Evolutionary conservation across 164 flowering plant species (phyloP).

Genomic region (Berberis vulgaris): DNA sequence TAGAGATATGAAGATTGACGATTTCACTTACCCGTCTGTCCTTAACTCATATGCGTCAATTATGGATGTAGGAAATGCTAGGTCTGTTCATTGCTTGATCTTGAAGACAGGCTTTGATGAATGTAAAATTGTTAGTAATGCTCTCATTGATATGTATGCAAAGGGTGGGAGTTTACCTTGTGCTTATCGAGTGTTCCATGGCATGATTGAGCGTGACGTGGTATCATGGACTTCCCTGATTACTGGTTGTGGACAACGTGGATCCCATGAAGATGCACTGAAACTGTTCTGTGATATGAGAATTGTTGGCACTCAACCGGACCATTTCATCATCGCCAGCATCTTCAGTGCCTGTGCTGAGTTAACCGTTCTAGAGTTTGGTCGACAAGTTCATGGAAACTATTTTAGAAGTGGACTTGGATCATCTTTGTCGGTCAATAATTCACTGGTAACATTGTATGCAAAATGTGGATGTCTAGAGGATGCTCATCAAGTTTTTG

Average conservation of each 20-base stretch:
- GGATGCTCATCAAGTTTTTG: constrained; percentile 47
- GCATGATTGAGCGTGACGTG: neutral
- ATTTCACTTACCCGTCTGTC: constrained; percentile 8
- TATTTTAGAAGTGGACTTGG: constrained; percentile 33
- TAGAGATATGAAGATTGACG: constrained; percentile 23
- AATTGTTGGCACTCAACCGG: constrained; percentile 36
- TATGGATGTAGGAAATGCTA: neutral
- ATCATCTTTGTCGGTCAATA: constrained; percentile 49
- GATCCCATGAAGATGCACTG: neutral
- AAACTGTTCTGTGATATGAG: constrained; percentile 51
- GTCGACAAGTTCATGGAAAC: constrained; percentile 57
- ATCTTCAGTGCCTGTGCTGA: constrained; percentile 64
- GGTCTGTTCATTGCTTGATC: constrained; percentile 1
- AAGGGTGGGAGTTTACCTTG: neutral
- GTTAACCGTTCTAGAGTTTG: constrained; percentile 50
- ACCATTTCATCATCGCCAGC: constrained; percentile 45
- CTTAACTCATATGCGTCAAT: neutral
- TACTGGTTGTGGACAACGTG: neutral
- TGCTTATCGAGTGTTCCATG: neutral
- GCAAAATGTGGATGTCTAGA: constrained; percentile 67
- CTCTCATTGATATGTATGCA: constrained; percentile 1
- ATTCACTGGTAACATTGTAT: constrained; percentile 67
- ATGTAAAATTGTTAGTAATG: neutral
- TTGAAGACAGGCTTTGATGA: neutral
- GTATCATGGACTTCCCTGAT: constrained; percentile 70